Evolutionary conservation across 208 protist species (phyloP).

Genomic region (Wallacemonas sp.): DNA sequence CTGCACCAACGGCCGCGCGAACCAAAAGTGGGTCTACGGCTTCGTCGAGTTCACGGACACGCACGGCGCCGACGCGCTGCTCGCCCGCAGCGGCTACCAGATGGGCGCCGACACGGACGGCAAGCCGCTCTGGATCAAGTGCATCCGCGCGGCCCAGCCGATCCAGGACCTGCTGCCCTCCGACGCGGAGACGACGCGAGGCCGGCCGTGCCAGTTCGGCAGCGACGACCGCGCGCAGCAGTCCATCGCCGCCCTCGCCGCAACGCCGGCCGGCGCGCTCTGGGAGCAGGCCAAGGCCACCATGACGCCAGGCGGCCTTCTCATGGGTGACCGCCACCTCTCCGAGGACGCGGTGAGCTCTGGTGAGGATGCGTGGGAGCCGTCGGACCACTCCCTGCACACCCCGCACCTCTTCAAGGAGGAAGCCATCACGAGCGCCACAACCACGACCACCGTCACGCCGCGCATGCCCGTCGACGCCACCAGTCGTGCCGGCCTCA

Average conservation of each 20-base stretch:
- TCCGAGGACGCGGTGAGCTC: neutral
- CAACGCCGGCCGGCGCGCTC: neutral
- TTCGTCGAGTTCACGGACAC: constrained; percentile 58
- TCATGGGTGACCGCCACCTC: neutral
- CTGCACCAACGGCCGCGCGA: constrained; percentile 39
- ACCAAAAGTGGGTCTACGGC: constrained; percentile 67
- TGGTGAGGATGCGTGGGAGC: neutral
- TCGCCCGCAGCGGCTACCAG: constrained; percentile 44
- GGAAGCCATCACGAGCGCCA: neutral
- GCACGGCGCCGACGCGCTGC: constrained; percentile 29
- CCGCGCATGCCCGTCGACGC: neutral
- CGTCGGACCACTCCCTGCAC: constrained; percentile 3
- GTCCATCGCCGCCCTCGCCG: constrained; percentile 38
- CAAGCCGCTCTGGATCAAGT: constrained; percentile 58
- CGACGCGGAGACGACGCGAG: constrained; percentile 38
- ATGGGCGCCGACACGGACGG: constrained; percentile 37
- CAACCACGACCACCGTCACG: neutral
- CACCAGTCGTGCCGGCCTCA: neutral
- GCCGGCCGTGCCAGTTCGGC: constrained; percentile 45
- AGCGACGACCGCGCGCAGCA: constrained; percentile 34
- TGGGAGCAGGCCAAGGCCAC: constrained; percentile 8
- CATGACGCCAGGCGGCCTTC: neutral
- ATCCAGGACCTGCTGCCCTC: constrained; percentile 60
- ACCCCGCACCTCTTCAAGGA: neutral
- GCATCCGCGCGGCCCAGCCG: constrained; percentile 43